A percentile compares a stretch with the other conserved stretches of the same genome.
Conservation (phyloP, 1,284 basidiomycete genomes). For the Taiwanofungus camphoratus region DNA sequence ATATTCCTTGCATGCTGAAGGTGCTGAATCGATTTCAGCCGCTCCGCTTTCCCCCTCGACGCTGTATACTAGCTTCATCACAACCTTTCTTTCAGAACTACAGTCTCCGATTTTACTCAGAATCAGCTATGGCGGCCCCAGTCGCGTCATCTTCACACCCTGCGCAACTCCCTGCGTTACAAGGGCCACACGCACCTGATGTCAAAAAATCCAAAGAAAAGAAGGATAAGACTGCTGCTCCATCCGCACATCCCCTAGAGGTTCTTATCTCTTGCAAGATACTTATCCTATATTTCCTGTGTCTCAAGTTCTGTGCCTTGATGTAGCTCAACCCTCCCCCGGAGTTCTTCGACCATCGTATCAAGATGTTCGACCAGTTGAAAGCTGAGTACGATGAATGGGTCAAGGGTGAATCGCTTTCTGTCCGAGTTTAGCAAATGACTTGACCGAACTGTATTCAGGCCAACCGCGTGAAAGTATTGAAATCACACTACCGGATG, state of each 20-base stretch:
- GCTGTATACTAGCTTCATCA: slow-evolving; percentile 11
- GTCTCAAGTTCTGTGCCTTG: slow-evolving; percentile 9
- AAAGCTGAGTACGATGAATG: slow-evolving; percentile 84
- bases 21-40: slow-evolving; percentile 20
- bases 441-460: slow-evolving; percentile 26
- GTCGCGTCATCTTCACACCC: slow-evolving; percentile 35
- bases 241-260: slow-evolving; percentile 55
- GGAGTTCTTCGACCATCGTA: slow-evolving; percentile 84
- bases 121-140: slow-evolving; percentile 27
- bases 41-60: slow-evolving; percentile 1
- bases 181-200: slow-evolving; percentile 25
- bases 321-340: slow-evolving; percentile 77
- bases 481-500: slow-evolving; percentile 83
- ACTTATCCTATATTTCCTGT: slow-evolving; percentile 1
- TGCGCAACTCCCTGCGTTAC: slow-evolving; percentile 29
- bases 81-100: background rate
- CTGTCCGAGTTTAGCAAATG: slow-evolving; percentile 4
- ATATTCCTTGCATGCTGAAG: slow-evolving; percentile 22
- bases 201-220: slow-evolving; percentile 46
- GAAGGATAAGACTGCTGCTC: slow-evolving; percentile 41
- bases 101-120: slow-evolving; percentile 9
- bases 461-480: slow-evolving; percentile 87
- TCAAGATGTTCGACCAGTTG: slow-evolving; percentile 87
- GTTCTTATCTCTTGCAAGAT: slow-evolving; percentile 31
- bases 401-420: slow-evolving; percentile 54